These are phyloP conservation scores for Naganishia onofrii DNA, from an alignment of 768 basidiomycete species.

Conservation along the genomic window DNA sequence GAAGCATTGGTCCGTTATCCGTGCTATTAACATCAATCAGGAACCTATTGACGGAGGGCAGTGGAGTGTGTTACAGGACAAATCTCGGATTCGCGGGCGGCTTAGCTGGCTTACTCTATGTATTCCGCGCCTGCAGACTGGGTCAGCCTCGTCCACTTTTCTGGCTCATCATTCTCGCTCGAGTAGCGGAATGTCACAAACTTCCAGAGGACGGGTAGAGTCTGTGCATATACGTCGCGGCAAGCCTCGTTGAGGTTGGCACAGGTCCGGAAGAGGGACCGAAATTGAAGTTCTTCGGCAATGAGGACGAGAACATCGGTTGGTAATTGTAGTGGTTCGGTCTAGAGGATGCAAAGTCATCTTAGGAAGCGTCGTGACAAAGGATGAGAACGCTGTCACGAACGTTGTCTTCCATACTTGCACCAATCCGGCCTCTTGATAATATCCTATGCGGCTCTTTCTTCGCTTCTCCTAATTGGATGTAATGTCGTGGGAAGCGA, in stretches of 20 bases:
- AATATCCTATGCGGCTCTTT: too few relatives aligned
- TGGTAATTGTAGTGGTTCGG: background rate
- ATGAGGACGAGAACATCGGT: background rate
- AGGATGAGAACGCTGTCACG: too few relatives aligned
- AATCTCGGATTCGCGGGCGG: background rate
- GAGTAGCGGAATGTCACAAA: background rate
- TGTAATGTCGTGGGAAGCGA: too few relatives aligned
- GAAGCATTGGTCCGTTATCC: background rate
- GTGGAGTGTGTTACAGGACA: background rate
- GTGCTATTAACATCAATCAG: background rate
- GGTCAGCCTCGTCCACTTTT: background rate
- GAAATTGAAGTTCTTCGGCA: background rate
- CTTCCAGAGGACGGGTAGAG: background rate
- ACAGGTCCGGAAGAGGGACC: background rate
- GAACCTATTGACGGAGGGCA: background rate
- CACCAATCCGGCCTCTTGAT: too few relatives aligned
- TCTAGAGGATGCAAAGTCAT: background rate
- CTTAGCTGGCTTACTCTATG: background rate
- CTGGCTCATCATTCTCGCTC: background rate
- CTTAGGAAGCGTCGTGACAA: background rate
- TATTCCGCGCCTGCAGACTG: background rate
- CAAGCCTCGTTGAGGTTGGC: conserved; percentile 2
- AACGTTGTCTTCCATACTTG: too few relatives aligned
- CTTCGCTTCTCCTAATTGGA: too few relatives aligned
- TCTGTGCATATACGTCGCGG: background rate